These are phyloP conservation scores for Nemania serpens DNA, from an alignment of 2,329 filamentous ascomycete genomes.

Conservation along the genomic window DNA sequence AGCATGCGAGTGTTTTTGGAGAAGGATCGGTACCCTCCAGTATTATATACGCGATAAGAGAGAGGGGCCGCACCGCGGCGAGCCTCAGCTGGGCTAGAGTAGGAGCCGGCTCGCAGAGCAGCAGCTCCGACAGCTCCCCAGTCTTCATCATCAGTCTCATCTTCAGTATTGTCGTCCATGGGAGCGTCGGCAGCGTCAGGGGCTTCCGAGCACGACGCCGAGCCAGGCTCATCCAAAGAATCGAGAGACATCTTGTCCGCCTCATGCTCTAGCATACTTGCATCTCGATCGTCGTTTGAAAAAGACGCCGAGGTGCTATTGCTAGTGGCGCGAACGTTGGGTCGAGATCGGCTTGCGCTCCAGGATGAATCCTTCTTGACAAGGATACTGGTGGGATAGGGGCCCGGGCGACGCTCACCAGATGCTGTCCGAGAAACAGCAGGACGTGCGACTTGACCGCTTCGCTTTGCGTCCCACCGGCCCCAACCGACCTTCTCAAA, in stretches of 20 bases:
- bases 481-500: slow-evolving; percentile 99
- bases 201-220: slow-evolving; percentile 77
- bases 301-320: slow-evolving; percentile 75
- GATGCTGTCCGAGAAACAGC: slow-evolving; percentile 48
- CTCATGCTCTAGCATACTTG: slow-evolving; percentile 78
- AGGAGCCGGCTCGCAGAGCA: slow-evolving; percentile 73
- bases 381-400: slow-evolving; percentile 59
- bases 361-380: slow-evolving; percentile 54
- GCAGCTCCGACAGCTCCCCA: slow-evolving; percentile 90
- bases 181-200: slow-evolving; percentile 63
- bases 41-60: slow-evolving; percentile 55
- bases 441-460: slow-evolving; percentile 62
- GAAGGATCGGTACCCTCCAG: slow-evolving; percentile 52
- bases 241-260: slow-evolving; percentile 95
- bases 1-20: slow-evolving; percentile 58
- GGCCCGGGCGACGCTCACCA: slow-evolving; percentile 47
- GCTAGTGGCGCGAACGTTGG: slow-evolving; percentile 60
- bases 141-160: slow-evolving; percentile 93
- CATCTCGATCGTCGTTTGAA: slow-evolving; percentile 70
- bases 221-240: slow-evolving; percentile 66
- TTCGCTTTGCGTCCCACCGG: slow-evolving; percentile 84
- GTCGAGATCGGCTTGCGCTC: slow-evolving; percentile 53
- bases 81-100: slow-evolving; percentile 60
- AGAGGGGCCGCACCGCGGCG: slow-evolving; percentile 56
- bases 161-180: slow-evolving; percentile 77